Percentiles rank a stretch among this genome's conserved stretches.
Evolutionary conservation across 2,329 filamentous ascomycete genomes (phyloP).

Genomic region (Zymoseptoria passerinii): DNA sequence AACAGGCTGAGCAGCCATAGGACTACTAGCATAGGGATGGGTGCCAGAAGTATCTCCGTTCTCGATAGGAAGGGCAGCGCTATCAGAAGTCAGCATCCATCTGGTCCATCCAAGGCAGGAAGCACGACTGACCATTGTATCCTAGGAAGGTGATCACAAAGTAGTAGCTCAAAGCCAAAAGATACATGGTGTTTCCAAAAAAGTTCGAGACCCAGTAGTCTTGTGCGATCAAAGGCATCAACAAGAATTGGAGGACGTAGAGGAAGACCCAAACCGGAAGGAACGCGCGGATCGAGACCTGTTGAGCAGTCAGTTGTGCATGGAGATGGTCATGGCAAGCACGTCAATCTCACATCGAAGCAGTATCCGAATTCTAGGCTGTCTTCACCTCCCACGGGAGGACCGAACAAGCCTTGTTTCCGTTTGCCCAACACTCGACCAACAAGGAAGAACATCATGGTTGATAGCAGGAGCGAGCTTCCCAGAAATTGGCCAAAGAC

Average conservation of each 20-base stretch:
- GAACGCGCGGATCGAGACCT: conserved; percentile 58
- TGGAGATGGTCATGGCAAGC: background rate
- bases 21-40: conserved; percentile 51
- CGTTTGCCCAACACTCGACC: conserved; percentile 52
- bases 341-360: conserved; percentile 49
- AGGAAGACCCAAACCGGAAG: conserved; percentile 60
- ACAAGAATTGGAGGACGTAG: conserved; percentile 58
- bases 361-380: conserved; percentile 63
- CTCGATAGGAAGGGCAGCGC: conserved; percentile 59
- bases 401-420: conserved; percentile 50
- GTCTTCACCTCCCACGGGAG: conserved; percentile 40
- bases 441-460: conserved; percentile 56
- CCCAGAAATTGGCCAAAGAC: conserved; percentile 54
- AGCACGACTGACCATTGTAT: conserved; percentile 47
- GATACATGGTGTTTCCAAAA: conserved; percentile 57
- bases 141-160: conserved; percentile 61
- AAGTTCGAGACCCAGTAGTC: conserved; percentile 51
- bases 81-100: conserved; percentile 19
- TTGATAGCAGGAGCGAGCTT: conserved; percentile 51
- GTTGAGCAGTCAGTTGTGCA: conserved; percentile 1
- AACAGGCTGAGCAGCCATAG: conserved; percentile 50
- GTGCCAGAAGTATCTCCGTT: conserved; percentile 56
- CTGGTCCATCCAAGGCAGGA: background rate
- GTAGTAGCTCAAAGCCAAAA: conserved; percentile 59
- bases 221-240: conserved; percentile 52